Percentiles rank a stretch among this genome's conserved stretches.
Conservation (phyloP, 257 asterid species). For the Fraxinus excelsior region DNA sequence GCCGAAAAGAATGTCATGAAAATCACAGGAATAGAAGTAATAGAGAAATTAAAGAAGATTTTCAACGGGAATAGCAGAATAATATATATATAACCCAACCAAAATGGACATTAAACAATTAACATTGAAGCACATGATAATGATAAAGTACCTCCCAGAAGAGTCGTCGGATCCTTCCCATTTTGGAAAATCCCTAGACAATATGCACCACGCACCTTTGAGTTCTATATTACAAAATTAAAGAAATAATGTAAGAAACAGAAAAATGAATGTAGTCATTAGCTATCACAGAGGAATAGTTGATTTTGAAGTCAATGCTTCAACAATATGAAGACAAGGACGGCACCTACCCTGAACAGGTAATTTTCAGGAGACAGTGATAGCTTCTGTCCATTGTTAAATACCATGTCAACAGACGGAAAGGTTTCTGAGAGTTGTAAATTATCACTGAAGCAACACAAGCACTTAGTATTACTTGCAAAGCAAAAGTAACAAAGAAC, state of each 20-base stretch:
- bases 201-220: conserved; percentile 93
- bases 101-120: not conserved
- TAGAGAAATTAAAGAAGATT: not conserved
- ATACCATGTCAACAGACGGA: conserved; percentile 92
- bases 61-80: not conserved
- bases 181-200: conserved; percentile 97
- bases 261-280: conserved; percentile 18
- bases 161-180: conserved; percentile 98
- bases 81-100: not conserved
- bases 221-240: conserved; percentile 56
- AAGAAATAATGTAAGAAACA: conserved; percentile 18
- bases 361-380: conserved; percentile 90
- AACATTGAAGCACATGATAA: conserved; percentile 22
- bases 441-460: conserved; percentile 62
- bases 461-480: conserved; percentile 31
- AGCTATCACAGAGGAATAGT: not conserved
- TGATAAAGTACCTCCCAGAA: conserved; percentile 76
- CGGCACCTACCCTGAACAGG: conserved; percentile 72
- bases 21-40: not conserved
- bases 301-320: conserved; percentile 6
- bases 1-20: conserved; percentile 15
- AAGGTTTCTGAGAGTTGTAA: conserved; percentile 68
- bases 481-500: conserved; percentile 24
- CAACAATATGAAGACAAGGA: conserved; percentile 17
- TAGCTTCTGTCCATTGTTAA: conserved; percentile 80